Conservation (phyloP, 2,329 filamentous ascomycete species). For the Clarireedia sp. region DNA sequence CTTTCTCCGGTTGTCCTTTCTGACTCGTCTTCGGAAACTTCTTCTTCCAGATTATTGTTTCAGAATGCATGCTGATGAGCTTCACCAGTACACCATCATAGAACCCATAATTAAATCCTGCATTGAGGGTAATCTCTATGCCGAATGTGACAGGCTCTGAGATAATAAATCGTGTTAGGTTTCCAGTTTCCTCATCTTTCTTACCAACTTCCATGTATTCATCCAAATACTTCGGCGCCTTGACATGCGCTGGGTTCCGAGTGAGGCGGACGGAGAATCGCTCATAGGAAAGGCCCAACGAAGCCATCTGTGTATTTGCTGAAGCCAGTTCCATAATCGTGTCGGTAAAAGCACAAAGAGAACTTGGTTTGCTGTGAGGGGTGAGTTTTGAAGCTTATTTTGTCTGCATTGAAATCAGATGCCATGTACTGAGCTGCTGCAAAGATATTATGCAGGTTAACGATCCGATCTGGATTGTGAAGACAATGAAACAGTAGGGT, state of each 20-base stretch:
- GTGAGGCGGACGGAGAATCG: background rate
- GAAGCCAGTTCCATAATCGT: no score
- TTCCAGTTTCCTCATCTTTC: background rate
- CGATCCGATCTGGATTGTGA: no score
- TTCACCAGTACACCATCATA: background rate
- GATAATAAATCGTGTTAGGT: background rate
- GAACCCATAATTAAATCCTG: background rate
- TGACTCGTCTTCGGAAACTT: background rate
- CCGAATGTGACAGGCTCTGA: background rate
- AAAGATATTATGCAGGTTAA: no score
- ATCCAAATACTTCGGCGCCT: background rate
- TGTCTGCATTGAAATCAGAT: no score
- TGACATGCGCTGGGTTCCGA: background rate
- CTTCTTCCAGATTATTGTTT: background rate
- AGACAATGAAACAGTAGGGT: no score
- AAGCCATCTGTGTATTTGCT: background rate
- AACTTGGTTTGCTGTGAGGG: background rate
- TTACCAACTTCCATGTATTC: conserved; percentile 6
- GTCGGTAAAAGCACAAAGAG: no score
- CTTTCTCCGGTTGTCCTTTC: background rate
- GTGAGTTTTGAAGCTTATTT: no score
- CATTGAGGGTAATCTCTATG: background rate
- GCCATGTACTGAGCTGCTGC: no score
- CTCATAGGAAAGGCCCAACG: background rate
- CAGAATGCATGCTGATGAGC: background rate